A percentile compares a stretch with the other conserved stretches of the same genome.
Evolutionary conservation across 83 land plant species (phyloP).

Genomic region (Picea abies): DNA sequence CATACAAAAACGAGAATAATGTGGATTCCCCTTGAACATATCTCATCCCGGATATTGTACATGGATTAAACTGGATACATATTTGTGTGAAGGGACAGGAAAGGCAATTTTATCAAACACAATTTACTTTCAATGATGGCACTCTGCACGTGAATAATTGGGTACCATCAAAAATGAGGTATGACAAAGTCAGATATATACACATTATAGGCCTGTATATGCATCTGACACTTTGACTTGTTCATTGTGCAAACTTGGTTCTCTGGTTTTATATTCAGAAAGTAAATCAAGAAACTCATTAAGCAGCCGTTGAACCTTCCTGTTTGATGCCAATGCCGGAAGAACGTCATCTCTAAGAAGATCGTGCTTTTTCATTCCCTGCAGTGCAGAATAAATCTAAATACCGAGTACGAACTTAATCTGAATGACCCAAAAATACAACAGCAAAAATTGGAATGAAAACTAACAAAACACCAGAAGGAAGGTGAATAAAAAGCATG

Average conservation of each 20-base stretch:
- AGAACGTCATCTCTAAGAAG: constrained; percentile 81
- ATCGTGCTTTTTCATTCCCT: constrained; percentile 95
- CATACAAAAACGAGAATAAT: no score
- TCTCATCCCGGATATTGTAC: no score
- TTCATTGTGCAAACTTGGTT: background rate
- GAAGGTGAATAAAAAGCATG: background rate
- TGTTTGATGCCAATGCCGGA: constrained; percentile 96
- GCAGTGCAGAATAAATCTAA: constrained; percentile 19
- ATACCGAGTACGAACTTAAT: background rate
- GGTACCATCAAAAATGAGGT: no score
- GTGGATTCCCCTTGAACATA: no score
- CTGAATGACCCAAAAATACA: background rate
- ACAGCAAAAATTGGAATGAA: background rate
- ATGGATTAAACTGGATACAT: no score
- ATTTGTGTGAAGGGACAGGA: no score
- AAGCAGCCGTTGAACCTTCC: constrained; percentile 87
- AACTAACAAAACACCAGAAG: background rate
- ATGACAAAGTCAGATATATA: no score
- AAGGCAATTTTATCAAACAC: no score
- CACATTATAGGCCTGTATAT: no score
- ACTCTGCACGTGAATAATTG: no score
- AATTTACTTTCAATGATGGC: no score
- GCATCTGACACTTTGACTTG: no score
- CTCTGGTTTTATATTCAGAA: constrained; percentile 63
- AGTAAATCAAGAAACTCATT: constrained; percentile 91